phyloP scores from a whole-genome alignment of 2,329 filamentous ascomycete species.

The Pseudogymnoascus sp. region DNA sequence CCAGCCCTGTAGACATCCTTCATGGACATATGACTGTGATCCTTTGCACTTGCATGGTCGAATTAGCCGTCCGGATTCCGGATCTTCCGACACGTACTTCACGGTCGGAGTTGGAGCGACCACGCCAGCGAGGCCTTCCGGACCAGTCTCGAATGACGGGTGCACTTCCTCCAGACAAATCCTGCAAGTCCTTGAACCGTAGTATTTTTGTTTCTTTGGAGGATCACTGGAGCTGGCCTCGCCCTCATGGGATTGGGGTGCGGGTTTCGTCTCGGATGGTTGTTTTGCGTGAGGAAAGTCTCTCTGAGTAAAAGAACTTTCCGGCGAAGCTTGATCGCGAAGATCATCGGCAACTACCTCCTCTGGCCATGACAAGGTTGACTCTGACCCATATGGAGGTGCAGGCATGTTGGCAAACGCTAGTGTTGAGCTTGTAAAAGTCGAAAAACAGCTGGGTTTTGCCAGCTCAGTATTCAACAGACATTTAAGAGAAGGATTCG shows the following conservation, averaged over 20 bases:
- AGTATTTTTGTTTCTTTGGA: conserved; percentile 40
- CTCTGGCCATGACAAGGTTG: conserved; percentile 22
- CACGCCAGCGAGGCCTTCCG: conserved; percentile 47
- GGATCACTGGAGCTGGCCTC: conserved; percentile 20
- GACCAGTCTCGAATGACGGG: conserved; percentile 50
- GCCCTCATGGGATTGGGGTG: conserved; percentile 20
- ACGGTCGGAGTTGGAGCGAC: conserved; percentile 51
- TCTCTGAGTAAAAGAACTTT: conserved; percentile 17
- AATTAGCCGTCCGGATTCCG: conserved; percentile 68
- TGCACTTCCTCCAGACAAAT: conserved; percentile 73
- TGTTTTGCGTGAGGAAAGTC: conserved; percentile 10
- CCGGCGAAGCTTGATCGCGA: neutral
- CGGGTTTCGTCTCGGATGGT: conserved; percentile 17
- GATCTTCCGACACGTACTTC: conserved; percentile 67
- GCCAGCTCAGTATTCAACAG: neutral
- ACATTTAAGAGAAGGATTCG: conserved; percentile 4
- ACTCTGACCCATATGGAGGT: conserved; percentile 13
- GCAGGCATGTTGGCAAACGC: conserved; percentile 17
- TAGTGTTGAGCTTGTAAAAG: conserved; percentile 3
- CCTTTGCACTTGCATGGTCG: conserved; percentile 92
- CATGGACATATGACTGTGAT: conserved; percentile 87
- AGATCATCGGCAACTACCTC: conserved; percentile 10
- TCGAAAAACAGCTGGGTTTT: neutral
- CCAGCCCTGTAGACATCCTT: conserved; percentile 81
- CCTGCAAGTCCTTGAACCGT: conserved; percentile 70